Conservation (phyloP, 768 basidiomycete species). For the Ramaria sp. region DNA sequence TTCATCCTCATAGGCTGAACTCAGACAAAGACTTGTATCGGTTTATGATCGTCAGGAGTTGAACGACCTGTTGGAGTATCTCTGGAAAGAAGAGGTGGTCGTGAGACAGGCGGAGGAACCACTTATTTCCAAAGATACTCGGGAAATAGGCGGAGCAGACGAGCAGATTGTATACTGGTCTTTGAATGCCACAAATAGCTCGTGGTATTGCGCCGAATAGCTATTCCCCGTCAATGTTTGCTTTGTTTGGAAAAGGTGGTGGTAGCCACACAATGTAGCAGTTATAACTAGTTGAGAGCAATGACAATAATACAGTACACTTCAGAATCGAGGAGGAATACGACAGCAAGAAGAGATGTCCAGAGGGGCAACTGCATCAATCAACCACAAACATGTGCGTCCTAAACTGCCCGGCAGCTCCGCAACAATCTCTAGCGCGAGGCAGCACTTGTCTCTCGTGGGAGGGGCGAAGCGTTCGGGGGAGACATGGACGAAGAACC, state of each 20-base stretch:
- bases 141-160: constrained; percentile 88
- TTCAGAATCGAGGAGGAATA: background rate
- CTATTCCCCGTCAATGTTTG: background rate
- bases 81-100: constrained; percentile 60
- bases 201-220: background rate
- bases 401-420: background rate
- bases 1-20: constrained; percentile 39
- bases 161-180: constrained; percentile 56
- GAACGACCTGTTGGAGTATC: constrained; percentile 44
- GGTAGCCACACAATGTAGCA: background rate
- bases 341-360: background rate
- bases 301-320: background rate
- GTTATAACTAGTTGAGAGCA: background rate
- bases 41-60: constrained; percentile 73
- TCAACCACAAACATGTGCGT: too few species aligned
- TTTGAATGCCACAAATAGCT: background rate
- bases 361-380: background rate
- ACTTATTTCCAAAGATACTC: constrained; percentile 86
- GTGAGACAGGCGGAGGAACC: constrained; percentile 59
- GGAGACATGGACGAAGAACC: background rate
- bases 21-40: constrained; percentile 59
- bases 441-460: background rate
- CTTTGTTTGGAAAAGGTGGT: too few species aligned
- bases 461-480: too few species aligned
- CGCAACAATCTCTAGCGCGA: background rate